phyloP scores from a whole-genome alignment of 1,284 basidiomycete genomes.

The Tylopilus sp. region DNA sequence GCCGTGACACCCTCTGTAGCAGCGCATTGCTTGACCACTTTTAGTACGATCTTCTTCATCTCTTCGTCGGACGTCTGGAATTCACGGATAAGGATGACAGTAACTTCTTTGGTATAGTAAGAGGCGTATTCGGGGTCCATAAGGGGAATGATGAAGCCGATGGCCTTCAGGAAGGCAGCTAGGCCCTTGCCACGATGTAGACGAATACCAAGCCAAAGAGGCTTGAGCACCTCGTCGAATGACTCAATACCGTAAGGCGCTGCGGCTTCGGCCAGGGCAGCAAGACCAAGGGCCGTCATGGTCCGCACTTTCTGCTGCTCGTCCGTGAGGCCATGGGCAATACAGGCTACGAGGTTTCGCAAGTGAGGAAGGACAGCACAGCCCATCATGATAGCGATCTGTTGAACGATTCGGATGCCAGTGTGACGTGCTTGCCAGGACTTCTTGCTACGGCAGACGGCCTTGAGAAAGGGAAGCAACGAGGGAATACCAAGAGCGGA shows the following conservation, averaged over 20 bases:
- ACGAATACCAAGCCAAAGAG: slow-evolving; percentile 96
- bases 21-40: slow-evolving; percentile 98
- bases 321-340: slow-evolving; percentile 92
- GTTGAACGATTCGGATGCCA: slow-evolving; percentile 98
- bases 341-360: slow-evolving; percentile 93
- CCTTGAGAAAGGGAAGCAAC: slow-evolving; percentile 95
- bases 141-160: slow-evolving; percentile 98
- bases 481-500: slow-evolving; percentile 98
- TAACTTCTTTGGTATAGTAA: slow-evolving; percentile 97
- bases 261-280: slow-evolving; percentile 93
- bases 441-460: slow-evolving; percentile 97
- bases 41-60: slow-evolving; percentile 99
- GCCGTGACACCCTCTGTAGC: slow-evolving; percentile 95
- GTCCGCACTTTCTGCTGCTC: slow-evolving; percentile 99
- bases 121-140: slow-evolving; percentile 99
- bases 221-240: slow-evolving; percentile 97
- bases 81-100: slow-evolving; percentile 96
- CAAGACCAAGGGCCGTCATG: slow-evolving; percentile 96
- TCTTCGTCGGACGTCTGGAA: slow-evolving; percentile 99
- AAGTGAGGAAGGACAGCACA: slow-evolving; percentile 98
- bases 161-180: slow-evolving; percentile 97
- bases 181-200: slow-evolving; percentile 97
- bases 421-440: slow-evolving; percentile 99
- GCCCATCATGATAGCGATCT: slow-evolving; percentile 99
- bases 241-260: slow-evolving; percentile 99